phyloP scores from a whole-genome alignment of 2,329 filamentous ascomycete genomes.

The Fusarium albosuccineum region DNA sequence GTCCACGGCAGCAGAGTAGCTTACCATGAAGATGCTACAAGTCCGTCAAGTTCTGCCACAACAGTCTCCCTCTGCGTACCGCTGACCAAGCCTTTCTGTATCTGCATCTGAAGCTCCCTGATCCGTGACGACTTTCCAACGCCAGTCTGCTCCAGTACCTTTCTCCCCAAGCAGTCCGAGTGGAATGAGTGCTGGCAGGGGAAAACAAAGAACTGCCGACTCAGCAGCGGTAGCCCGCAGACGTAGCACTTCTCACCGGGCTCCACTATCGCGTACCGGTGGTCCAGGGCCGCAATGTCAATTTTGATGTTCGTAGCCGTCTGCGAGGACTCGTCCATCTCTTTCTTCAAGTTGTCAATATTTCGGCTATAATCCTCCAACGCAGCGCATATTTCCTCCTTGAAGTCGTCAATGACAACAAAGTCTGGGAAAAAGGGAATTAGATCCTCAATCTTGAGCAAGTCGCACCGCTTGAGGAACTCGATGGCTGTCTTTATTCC shows the following conservation, averaged over 20 bases:
- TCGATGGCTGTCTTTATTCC: constrained; percentile 95
- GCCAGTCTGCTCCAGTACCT: constrained; percentile 85
- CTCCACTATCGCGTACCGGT: constrained; percentile 95
- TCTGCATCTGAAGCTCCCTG: constrained; percentile 84
- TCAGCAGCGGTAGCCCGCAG: constrained; percentile 87
- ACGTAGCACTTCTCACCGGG: constrained; percentile 95
- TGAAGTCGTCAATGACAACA: constrained; percentile 98
- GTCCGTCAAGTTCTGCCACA: constrained; percentile 88
- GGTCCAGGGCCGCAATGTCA: constrained; percentile 87
- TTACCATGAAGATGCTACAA: constrained; percentile 91
- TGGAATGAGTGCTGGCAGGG: constrained; percentile 99
- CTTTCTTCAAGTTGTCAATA: constrained; percentile 87
- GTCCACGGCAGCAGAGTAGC: constrained; percentile 41
- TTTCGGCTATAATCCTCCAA: constrained; percentile 93
- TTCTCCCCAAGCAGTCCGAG: constrained; percentile 89
- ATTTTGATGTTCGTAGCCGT: constrained; percentile 92
- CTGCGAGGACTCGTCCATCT: constrained; percentile 94
- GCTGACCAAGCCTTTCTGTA: constrained; percentile 79
- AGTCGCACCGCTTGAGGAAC: constrained; percentile 90
- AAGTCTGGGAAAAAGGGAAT: constrained; percentile 99
- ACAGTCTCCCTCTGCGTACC: constrained; percentile 83
- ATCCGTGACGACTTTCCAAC: constrained; percentile 83
- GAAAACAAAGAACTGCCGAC: constrained; percentile 96
- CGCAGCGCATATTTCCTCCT: constrained; percentile 95
- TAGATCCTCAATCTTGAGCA: constrained; percentile 94